Conservation (phyloP, 2,329 filamentous ascomycete species). For the Cryphonectria nitschkei region DNA sequence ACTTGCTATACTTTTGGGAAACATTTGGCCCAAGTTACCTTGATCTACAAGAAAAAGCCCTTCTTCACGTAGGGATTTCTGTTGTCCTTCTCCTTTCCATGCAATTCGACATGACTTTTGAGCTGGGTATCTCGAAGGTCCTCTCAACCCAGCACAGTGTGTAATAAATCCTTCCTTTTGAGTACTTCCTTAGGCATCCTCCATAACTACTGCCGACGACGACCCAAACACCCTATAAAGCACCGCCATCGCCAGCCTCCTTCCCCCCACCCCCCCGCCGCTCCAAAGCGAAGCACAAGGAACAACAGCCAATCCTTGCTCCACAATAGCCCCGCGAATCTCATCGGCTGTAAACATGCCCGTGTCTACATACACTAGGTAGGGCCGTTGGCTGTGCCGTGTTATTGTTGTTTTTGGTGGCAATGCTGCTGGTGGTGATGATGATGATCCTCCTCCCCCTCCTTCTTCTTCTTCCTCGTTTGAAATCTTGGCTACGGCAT, state of each 20-base stretch:
- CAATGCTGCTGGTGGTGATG: neutral
- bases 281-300: constrained; percentile 26
- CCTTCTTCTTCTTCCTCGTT: neutral
- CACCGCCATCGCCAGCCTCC: constrained; percentile 18
- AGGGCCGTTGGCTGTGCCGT: constrained; percentile 24
- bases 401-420: neutral
- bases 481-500: neutral
- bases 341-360: constrained; percentile 9
- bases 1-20: no score
- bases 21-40: no score
- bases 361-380: constrained; percentile 35
- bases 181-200: neutral
- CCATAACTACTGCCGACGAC: neutral
- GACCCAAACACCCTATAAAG: constrained; percentile 11
- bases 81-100: no score
- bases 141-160: no score
- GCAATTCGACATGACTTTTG: neutral
- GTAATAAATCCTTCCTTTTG: neutral
- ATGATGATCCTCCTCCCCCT: no score
- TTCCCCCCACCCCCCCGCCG: neutral
- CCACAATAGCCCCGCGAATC: constrained; percentile 8
- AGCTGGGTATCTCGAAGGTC: neutral
- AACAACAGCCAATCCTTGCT: constrained; percentile 14
- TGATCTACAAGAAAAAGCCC: no score
- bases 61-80: no score